Percentiles rank a stretch among this genome's conserved stretches.
Conservation (phyloP, 2,329 filamentous ascomycete genomes). For the Apiospora sp. region DNA sequence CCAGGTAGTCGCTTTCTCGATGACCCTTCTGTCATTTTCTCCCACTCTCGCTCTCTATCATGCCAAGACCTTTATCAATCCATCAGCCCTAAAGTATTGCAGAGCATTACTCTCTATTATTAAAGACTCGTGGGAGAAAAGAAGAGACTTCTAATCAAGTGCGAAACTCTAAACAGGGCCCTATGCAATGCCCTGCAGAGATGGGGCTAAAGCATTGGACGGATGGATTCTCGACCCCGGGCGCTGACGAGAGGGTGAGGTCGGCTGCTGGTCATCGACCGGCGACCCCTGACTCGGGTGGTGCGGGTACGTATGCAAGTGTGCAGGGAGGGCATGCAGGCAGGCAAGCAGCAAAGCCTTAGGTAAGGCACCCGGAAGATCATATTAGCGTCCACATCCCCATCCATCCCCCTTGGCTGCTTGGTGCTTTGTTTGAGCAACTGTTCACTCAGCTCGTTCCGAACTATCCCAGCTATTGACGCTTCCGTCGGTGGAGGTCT, state of each 20-base stretch:
- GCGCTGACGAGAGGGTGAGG: conserved; percentile 14
- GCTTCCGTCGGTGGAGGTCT: background rate
- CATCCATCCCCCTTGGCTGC: too few species aligned
- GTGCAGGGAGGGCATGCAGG: background rate
- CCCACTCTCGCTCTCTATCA: too few species aligned
- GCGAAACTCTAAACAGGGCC: background rate
- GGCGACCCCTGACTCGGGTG: background rate
- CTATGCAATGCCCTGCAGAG: background rate
- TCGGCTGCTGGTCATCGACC: background rate
- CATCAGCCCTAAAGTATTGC: background rate
- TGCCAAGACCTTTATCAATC: background rate
- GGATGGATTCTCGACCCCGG: background rate
- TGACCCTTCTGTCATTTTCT: background rate
- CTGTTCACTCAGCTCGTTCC: background rate
- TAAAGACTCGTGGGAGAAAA: too few species aligned
- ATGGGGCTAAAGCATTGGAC: background rate
- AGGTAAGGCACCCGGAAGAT: background rate
- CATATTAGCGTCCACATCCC: background rate
- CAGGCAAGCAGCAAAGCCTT: too few species aligned
- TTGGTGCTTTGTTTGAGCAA: too few species aligned
- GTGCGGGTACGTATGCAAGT: background rate
- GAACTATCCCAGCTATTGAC: background rate
- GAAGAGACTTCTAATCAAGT: background rate
- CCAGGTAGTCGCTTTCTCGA: background rate
- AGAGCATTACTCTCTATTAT: background rate